These are phyloP conservation scores for Clonostachys sp. DNA, from an alignment of 2,329 filamentous ascomycete species.

Conservation along the genomic window DNA sequence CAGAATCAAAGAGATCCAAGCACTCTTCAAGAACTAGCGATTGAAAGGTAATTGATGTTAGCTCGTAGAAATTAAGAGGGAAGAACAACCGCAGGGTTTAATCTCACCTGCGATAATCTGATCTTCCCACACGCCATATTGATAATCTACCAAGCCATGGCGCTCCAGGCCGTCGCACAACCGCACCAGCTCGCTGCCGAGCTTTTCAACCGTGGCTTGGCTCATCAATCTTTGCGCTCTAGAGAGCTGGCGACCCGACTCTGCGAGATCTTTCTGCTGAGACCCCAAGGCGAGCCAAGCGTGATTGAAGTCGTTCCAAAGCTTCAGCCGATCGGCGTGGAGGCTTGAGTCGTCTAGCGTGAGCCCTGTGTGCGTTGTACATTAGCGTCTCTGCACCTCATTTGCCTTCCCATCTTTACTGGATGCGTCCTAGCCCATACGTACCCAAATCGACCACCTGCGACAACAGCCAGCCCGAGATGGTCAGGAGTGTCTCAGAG, in stretches of 20 bases:
- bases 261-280: constrained; percentile 74
- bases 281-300: constrained; percentile 84
- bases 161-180: constrained; percentile 85
- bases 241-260: constrained; percentile 51
- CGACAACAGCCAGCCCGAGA: constrained; percentile 52
- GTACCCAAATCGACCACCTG: constrained; percentile 52
- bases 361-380: constrained; percentile 58
- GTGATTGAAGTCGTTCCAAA: constrained; percentile 94
- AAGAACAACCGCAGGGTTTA: background rate
- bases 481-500: constrained; percentile 44
- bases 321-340: constrained; percentile 70
- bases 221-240: constrained; percentile 64
- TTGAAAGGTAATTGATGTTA: background rate
- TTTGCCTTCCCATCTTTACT: no score
- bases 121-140: constrained; percentile 95
- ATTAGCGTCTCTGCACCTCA: constrained; percentile 3
- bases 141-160: constrained; percentile 93
- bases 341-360: constrained; percentile 76
- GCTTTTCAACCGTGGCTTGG: constrained; percentile 64
- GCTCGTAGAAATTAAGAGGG: background rate
- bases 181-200: constrained; percentile 77
- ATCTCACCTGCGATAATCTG: constrained; percentile 77
- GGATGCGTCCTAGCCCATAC: constrained; percentile 11
- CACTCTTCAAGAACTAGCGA: constrained; percentile 29
- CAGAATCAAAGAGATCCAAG: constrained; percentile 38